Evolutionary conservation across 441 rosid species (phyloP), one percentile per base, ranked within the genome.

Genomic region (Populus hybrid): DNA sequence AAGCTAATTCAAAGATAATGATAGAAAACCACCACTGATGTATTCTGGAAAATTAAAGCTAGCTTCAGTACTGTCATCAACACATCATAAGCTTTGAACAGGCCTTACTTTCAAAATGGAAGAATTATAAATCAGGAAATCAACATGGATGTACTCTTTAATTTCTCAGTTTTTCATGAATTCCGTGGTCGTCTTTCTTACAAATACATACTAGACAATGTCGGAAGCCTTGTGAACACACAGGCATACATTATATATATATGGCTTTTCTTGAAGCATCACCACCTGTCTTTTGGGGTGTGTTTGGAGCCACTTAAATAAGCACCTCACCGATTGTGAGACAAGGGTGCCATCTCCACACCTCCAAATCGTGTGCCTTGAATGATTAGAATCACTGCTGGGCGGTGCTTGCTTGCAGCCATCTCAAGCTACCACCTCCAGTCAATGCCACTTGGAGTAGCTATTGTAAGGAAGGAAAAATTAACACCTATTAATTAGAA

Each of bases 71-170:
- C 63, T 74, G 74, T 68, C 80, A 75, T 66, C 33, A 67, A 70
- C 38, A 78, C 21, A 69, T 77, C 14, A 73, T 78, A n/a, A 71
- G 66, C 69, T 65, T 77, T 81, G 75, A 79, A 76, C 67, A 75
- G 40, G 75, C 73, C 71, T 33, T 33, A 18, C 4, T 26, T 61
- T 16, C 40, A 59, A 83, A 61, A 42, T 35, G 8, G 66, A 64
- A 29, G 53, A 76, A 56, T 71, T 76, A 21, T 64, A 21, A 64
- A 82, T 71, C 64, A 76, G 77, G 77, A 77, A 76, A 76, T 78
- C 71, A 33, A 33, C 35, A 75, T 74, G 86, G 35, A 4, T 33
- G 35, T 33, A 4, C 7, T 33, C 35, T 33, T 33, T 33, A 33
- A 33, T 33, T 33, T 33, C 35, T 33, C 35, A 33, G 6, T 33